Base-by-base conservation (phyloP, 345 rosid genomes). In the Noccaea bulbosa region DNA sequence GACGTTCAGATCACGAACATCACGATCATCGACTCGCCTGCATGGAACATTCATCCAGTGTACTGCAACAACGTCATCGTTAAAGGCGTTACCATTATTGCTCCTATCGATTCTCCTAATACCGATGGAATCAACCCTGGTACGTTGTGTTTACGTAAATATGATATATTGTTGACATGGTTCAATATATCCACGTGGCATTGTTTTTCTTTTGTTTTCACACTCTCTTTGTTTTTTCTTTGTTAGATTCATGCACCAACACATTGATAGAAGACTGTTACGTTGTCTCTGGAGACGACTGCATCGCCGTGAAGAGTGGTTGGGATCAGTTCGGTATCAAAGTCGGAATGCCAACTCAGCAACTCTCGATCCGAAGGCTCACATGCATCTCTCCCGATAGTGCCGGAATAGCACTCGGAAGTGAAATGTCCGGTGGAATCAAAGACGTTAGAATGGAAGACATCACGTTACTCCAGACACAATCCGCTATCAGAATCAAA, bases 51-150 rank as follows among this genome's bases (percentile, higher is more conserved):
- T 62, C 95, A 92, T 70, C 96, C 96, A 5, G 81, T 81, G 5
- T 92, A 89, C 34, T 74, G 91, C 83, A 87, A 81, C 70, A 79
- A 88, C 33, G 82, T 94, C 47, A 56, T 86, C 50, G 79, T 91
- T 17, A 84, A 70, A 78, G 85, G 88, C 49, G 72, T 93, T 38
- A 91, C 95, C 4, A 76, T 94, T 73, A 67, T 91, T 5, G 96
- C 97, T n/a, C 99, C 97, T 2, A 87, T 88, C 3, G 78, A 74
- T 24, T 80, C 85, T 35, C 99, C 99, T n/a, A 94, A 91, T 67
- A 91, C 97, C 3, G 99, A 94, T 53, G 99, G 99, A 41, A 89
- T 94, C 59, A 85, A 91, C 56, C 85, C 97, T 0, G 89, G 92
- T 82, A 69, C 50, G 80, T 17, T 17, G 20, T 17, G 20, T 17